These are phyloP conservation scores for Paraglomus brasilianum DNA, from an alignment of 192 early-diverging fungal genomes.

Conservation along the genomic window DNA sequence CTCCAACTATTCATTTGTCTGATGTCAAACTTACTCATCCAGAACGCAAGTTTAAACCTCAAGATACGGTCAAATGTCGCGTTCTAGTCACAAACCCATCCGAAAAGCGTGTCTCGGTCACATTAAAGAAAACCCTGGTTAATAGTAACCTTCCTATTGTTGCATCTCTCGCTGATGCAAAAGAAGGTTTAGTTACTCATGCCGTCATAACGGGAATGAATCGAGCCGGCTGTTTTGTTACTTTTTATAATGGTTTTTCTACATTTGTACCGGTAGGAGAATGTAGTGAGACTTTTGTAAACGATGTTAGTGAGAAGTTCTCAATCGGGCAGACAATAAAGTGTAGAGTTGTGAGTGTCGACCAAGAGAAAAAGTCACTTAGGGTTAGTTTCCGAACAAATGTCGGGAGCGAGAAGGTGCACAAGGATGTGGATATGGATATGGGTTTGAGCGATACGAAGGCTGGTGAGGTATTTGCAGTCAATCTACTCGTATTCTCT, in stretches of 20 bases:
- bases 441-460: constrained; percentile 4
- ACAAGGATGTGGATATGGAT: background rate
- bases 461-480: background rate
- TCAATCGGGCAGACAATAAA: constrained; percentile 70
- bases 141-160: constrained; percentile 68
- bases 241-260: constrained; percentile 74
- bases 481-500: background rate
- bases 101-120: constrained; percentile 63
- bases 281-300: constrained; percentile 43
- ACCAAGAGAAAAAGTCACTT: constrained; percentile 59
- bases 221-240: constrained; percentile 66
- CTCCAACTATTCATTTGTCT: constrained; percentile 71
- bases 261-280: constrained; percentile 73
- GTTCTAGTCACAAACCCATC: constrained; percentile 60
- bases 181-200: constrained; percentile 59
- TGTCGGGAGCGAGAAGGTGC: background rate
- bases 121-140: constrained; percentile 74
- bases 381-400: constrained; percentile 45
- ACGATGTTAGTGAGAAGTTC: constrained; percentile 54
- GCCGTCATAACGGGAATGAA: constrained; percentile 65
- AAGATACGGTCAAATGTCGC: constrained; percentile 71
- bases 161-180: constrained; percentile 53
- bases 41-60: constrained; percentile 66
- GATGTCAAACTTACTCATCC: constrained; percentile 72
- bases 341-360: constrained; percentile 65